Conservation (phyloP, 2,329 filamentous ascomycete genomes). For the Verticillium nubilum region DNA sequence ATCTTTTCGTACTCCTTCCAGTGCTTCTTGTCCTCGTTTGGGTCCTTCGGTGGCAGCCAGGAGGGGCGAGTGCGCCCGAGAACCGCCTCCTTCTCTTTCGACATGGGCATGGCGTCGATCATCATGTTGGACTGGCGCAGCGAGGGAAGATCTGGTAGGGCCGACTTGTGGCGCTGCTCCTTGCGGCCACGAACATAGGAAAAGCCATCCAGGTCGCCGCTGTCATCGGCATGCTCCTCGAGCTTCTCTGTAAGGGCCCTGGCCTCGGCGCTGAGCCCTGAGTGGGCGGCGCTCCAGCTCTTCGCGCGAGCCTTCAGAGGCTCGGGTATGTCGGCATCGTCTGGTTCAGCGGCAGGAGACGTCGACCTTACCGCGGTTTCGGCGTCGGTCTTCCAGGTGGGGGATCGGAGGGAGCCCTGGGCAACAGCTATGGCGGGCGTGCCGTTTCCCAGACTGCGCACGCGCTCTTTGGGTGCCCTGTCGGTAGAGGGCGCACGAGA, state of each 20-base stretch:
- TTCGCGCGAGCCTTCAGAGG: slow-evolving; percentile 53
- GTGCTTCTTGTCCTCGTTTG: slow-evolving; percentile 85
- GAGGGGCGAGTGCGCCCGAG: slow-evolving; percentile 75
- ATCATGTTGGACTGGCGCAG: slow-evolving; percentile 71
- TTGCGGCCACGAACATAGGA: slow-evolving; percentile 18
- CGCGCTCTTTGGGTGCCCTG: slow-evolving; percentile 41
- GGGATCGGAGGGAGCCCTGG: slow-evolving; percentile 55
- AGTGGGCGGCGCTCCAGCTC: slow-evolving; percentile 69
- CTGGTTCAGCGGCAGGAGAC: not conserved
- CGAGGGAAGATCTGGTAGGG: slow-evolving; percentile 65
- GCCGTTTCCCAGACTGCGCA: slow-evolving; percentile 57
- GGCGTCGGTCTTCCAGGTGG: slow-evolving; percentile 44
- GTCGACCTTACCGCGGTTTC: slow-evolving; percentile 17
- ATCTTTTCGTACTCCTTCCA: slow-evolving; percentile 80
- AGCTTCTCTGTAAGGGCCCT: slow-evolving; percentile 71
- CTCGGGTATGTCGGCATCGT: slow-evolving; percentile 23
- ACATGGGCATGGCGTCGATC: slow-evolving; percentile 78
- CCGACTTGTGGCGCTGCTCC: slow-evolving; percentile 55
- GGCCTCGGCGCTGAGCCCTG: slow-evolving; percentile 65
- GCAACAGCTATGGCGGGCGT: slow-evolving; percentile 55
- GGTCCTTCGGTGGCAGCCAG: slow-evolving; percentile 82
- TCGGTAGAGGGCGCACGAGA: slow-evolving; percentile 52
- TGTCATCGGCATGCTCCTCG: slow-evolving; percentile 67
- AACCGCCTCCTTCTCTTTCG: slow-evolving; percentile 81
- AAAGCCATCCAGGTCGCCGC: slow-evolving; percentile 28